Evolutionary conservation across 2,329 filamentous ascomycete genomes (phyloP).

Genomic region (Beauveria medogensis): DNA sequence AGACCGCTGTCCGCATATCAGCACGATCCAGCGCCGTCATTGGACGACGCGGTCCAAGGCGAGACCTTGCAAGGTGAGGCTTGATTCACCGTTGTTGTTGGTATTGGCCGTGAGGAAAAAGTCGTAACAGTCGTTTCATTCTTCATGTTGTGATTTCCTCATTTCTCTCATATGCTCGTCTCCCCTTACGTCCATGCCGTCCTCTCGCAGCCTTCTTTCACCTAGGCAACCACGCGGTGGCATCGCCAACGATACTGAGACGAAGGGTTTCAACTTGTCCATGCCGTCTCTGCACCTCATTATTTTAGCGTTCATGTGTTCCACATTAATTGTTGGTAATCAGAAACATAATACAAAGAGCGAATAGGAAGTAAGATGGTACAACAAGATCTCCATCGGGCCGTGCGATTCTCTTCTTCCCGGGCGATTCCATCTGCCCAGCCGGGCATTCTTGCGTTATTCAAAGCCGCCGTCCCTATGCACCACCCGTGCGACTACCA

Average conservation of each 20-base stretch:
- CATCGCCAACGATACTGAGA: neutral
- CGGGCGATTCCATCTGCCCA: neutral
- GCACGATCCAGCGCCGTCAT: neutral
- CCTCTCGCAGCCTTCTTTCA: neutral
- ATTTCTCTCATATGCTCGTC: neutral
- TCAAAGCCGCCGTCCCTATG: neutral
- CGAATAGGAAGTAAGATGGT: neutral
- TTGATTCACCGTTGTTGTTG: too few species aligned
- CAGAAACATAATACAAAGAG: neutral
- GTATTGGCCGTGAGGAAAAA: neutral
- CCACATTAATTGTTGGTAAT: neutral
- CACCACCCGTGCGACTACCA: neutral
- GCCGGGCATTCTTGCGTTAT: neutral
- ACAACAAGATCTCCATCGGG: neutral
- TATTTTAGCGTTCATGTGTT: neutral
- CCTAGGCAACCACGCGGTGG: neutral
- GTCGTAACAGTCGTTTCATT: neutral
- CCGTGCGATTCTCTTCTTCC: constrained; percentile 1
- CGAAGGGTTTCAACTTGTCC: neutral
- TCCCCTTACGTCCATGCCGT: neutral
- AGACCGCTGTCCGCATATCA: neutral
- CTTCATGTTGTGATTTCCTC: neutral
- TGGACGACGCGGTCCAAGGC: neutral
- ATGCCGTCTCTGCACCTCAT: neutral
- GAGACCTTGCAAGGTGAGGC: too few species aligned